Base-by-base conservation (phyloP, 139 green algal genomes). In the Micromonas pusilla region DNA sequence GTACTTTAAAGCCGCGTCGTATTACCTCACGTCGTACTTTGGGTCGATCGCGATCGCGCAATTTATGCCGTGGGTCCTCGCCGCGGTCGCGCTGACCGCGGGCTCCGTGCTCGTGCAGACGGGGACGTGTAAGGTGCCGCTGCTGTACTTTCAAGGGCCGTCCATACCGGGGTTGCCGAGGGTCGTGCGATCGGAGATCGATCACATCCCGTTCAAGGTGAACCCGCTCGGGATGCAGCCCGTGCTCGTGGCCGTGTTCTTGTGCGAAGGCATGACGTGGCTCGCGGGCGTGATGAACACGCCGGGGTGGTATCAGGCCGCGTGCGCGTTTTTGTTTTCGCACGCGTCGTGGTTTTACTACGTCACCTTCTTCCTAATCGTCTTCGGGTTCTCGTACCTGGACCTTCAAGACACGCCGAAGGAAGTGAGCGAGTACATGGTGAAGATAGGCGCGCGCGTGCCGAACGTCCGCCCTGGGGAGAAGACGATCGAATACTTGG, bases 351-450 rank as follows among this genome's bases (percentile, higher is more conserved):
- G 9, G 28, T 34, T 32, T 31, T 73, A 73, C 33, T 73, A 54
- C 66, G 66, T 73, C 20, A 53, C 37, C 16, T 52, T 73, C n/a
- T 73, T 73, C 33, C 30, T 73, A 20, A 53, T 73, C n/a, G 31
- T 39, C 16, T 54, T 73, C 33, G 32, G 30, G 20, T 33, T 33
- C 1, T 33, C 32, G 2, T 73, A 73, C 66, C 34, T 73, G 30
- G 66, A 73, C 66, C 30, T 73, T 30, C 66, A 73, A n/a, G 37
- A 73, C 5, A 73, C 66, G 2, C 66, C 66, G 33, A 52, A 73
- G 37, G 66, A 73, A 23, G 32, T 73, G 2, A 52, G 30, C 30
- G 66, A 73, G 33, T 73, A 73, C 66, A 54, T 73, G 30, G 37
- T 52, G 2, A 73, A 73, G 33, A 73, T 73, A 26, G 66, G 66